Conservation (phyloP, 2,329 filamentous ascomycete genomes). For the Cytospora piceae region DNA sequence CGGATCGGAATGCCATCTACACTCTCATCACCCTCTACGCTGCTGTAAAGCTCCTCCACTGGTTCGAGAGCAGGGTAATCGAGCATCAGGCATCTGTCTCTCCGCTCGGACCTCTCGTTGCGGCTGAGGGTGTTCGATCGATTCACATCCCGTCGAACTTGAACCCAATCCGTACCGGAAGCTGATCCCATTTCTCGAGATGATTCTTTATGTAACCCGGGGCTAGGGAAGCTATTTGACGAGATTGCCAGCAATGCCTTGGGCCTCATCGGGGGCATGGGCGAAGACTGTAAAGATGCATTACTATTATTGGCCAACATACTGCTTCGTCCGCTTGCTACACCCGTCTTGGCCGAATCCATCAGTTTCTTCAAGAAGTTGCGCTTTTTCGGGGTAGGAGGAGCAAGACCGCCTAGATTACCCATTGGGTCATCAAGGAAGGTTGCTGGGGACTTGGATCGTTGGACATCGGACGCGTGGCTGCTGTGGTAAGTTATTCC, state of each 20-base stretch:
- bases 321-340: constrained; percentile 84
- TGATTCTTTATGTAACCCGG: constrained; percentile 49
- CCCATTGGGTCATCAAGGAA: constrained; percentile 68
- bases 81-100: constrained; percentile 92
- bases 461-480: constrained; percentile 65
- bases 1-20: constrained; percentile 81
- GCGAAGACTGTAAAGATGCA: constrained; percentile 47
- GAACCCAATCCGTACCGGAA: constrained; percentile 84
- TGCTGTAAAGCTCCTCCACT: constrained; percentile 84
- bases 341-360: constrained; percentile 90
- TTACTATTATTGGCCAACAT: constrained; percentile 71
- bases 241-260: constrained; percentile 37
- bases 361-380: constrained; percentile 97
- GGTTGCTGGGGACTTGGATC: constrained; percentile 68
- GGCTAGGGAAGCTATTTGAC: constrained; percentile 37
- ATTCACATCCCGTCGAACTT: constrained; percentile 93
- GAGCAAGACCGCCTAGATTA: constrained; percentile 78
- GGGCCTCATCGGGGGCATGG: constrained; percentile 47
- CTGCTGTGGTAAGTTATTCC: constrained; percentile 91
- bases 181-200: constrained; percentile 73
- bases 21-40: constrained; percentile 86
- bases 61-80: constrained; percentile 87
- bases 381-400: constrained; percentile 74
- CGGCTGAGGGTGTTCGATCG: constrained; percentile 90
- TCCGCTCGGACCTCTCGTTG: constrained; percentile 82